Evolutionary conservation across 2,329 filamentous ascomycete species (phyloP).

Genomic region (Thermothelomyces thermophilus): DNA sequence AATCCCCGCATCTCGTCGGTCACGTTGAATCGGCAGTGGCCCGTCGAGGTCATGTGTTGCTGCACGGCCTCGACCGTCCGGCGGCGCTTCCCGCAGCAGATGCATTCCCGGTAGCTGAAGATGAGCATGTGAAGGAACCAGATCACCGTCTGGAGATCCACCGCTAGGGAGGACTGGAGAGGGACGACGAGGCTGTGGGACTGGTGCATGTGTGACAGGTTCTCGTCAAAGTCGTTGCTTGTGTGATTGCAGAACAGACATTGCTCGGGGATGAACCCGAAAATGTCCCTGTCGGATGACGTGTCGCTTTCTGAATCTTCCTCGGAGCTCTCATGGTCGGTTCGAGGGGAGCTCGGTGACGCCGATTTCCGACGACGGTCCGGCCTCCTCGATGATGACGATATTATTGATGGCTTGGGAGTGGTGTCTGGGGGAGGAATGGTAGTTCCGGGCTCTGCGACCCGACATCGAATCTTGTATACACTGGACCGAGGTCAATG

Average conservation of each 20-base stretch:
- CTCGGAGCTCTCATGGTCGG: background rate
- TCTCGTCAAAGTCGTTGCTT: conserved; percentile 31
- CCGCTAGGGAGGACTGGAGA: conserved; percentile 32
- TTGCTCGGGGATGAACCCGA: conserved; percentile 26
- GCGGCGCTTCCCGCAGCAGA: conserved; percentile 42
- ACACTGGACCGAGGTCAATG: no score
- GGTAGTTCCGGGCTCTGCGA: no score
- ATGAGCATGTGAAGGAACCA: conserved; percentile 44
- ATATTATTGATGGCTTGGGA: no score
- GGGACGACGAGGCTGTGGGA: conserved; percentile 42
- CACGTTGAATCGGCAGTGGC: conserved; percentile 41
- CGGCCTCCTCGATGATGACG: no score
- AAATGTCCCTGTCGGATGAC: background rate
- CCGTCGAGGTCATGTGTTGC: conserved; percentile 45
- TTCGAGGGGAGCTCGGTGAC: no score
- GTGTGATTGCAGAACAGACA: conserved; percentile 39
- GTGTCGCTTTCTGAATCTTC: conserved; percentile 6
- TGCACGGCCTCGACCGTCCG: conserved; percentile 39
- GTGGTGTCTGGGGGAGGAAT: no score
- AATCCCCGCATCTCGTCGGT: conserved; percentile 35
- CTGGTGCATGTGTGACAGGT: conserved; percentile 42
- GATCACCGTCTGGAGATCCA: conserved; percentile 43
- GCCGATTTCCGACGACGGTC: no score
- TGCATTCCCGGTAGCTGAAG: conserved; percentile 42
- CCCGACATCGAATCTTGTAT: no score